Base-by-base conservation (phyloP, 257 asterid genomes). In the Solanum habrochaites region DNA sequence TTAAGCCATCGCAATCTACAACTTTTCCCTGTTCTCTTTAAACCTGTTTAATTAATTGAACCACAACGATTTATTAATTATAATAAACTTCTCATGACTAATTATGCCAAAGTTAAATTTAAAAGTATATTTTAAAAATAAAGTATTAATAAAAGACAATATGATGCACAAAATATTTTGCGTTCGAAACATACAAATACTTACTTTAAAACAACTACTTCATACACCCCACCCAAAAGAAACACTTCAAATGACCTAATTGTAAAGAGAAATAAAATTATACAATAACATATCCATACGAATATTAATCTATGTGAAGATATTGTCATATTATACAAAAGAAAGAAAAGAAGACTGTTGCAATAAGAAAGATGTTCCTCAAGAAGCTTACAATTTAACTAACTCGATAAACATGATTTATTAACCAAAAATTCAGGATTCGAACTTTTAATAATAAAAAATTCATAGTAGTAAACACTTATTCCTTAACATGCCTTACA, bases 21-120 rank as follows among this genome's bases (percentile, higher is more conserved):
- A 90, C 99, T 96, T 87, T 96, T 96, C 15, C 99, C 99, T 13
- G 94, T 96, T 88, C 98, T 83, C 66, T 93, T 93, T 2, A 96
- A 87, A 12, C 98, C 99, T 96, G 3, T 49, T 29, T 81, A 81
- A 49, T 47, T 29, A 81, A 81, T 47, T 40, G 16, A 75, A 40
- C 49, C 18, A 3, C 56, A 29, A 1, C 6, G 10, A 80, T 80
- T 31, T 20, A 56, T 7, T 56, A 56, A 56, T 52, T 52, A 56
- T 56, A 56, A 56, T 56, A 56, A 7, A 18, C n/a, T 20, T 71
- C 43, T 71, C 45, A 16, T 16, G 39, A 71, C 2, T 18, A 21
- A 71, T 71, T 35, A 18, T 23, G 6, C 8, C 23, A 73, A 73
- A 37, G 1, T 73, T 21, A 21, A 3, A 7, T 11, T 7, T 11